phyloP scores from a whole-genome alignment of 345 rosid species.

The Boechera divaricarpa region DNA sequence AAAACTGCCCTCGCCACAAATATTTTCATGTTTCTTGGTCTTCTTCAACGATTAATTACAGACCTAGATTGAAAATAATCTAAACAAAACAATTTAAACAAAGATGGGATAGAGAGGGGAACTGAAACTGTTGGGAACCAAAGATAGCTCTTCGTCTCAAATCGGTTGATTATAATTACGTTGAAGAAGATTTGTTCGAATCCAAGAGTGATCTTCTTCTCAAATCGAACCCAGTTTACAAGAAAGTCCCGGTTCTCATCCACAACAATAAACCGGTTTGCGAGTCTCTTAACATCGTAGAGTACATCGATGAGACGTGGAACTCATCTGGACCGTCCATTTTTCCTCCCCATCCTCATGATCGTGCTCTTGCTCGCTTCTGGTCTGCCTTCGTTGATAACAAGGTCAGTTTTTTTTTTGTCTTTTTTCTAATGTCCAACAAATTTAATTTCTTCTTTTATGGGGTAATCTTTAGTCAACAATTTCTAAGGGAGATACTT shows the following conservation, averaged over 20 bases:
- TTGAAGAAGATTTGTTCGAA: too few relatives aligned
- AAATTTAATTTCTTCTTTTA: too few relatives aligned
- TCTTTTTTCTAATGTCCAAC: constrained; percentile 7
- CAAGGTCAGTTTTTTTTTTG: constrained; percentile 47
- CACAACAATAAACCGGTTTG: too few relatives aligned
- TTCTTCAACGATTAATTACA: not conserved
- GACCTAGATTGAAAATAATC: not conserved
- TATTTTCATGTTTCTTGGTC: not conserved
- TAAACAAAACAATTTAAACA: not conserved
- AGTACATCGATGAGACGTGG: constrained; percentile 70
- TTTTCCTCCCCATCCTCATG: constrained; percentile 64
- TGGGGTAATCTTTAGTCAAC: too few relatives aligned
- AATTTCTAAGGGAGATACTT: not conserved
- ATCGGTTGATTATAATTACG: too few relatives aligned
- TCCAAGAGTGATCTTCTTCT: too few relatives aligned
- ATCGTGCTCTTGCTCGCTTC: constrained; percentile 67
- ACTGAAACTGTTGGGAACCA: constrained; percentile 47
- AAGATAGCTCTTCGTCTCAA: too few relatives aligned
- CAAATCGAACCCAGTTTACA: too few relatives aligned
- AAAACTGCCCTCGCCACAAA: not conserved
- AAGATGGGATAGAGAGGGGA: constrained; percentile 33
- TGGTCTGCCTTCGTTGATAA: constrained; percentile 69
- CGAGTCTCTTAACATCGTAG: constrained; percentile 30
- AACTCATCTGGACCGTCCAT: constrained; percentile 56
- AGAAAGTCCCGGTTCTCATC: too few relatives aligned